Evolutionary conservation across 176 grass and related monocot genomes (phyloP), one percentile per base, ranked within the genome.

Genomic region (Aegilops bicornis): DNA sequence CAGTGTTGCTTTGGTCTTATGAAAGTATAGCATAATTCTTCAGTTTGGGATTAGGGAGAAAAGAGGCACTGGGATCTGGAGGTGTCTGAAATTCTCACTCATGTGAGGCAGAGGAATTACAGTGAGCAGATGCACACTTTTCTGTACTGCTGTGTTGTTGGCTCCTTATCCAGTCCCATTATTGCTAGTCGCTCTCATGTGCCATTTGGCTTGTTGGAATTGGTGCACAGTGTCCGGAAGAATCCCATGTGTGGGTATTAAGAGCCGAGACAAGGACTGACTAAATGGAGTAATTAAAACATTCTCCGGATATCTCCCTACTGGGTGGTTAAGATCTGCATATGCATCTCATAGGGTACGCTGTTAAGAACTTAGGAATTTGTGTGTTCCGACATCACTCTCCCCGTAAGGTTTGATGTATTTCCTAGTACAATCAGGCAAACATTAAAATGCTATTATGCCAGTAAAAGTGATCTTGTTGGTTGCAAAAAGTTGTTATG

Each of bases 101-200:
- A 76, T 52, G 0, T 5, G 71, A 78, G 30, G 59, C 50, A 40
- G n/a, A 47, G 40, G 24, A 66, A 80, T 66, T 64, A 33, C 8
- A 73, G 11, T 74, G 67, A 58, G 29, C 64, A 52, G 27, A 77
- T 36, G 43, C 48, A 63, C 39, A 22, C 12, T 79, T 33, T 22
- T 32, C 12, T 83, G 3, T 54, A 47, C 32, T 72, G 14, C 43
- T 68, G 13, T 84, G 31, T 22, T 87, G 59, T 10, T 83, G 36
- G 20, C 25, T 87, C 73, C 81, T 87, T 80, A 77, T 85, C 73
- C 40, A 13, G 8, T 22, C 72, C 59, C 60, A 66, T 85, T 35
- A 36, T 24, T 16, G 59, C 8, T 85, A 66, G 59, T 79, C 47
- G 14, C 64, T 79, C 19, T 61, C 48, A 86, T 62, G 75, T 31